phyloP scores from a whole-genome alignment of 805 yeast species.

The Candida anglica region DNA sequence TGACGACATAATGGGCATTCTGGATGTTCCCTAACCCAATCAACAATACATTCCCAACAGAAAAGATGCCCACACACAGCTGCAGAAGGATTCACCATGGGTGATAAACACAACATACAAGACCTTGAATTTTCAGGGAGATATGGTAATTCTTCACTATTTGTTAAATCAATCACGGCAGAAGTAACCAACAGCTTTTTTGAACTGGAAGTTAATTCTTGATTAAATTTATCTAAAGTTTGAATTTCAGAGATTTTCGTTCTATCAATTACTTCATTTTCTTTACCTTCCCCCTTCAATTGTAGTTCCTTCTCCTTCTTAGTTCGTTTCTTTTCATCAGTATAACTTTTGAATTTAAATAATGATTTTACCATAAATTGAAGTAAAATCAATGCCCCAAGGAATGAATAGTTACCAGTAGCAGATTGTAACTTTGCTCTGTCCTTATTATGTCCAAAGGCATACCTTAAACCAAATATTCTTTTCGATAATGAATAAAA shows the following conservation, averaged over 20 bases:
- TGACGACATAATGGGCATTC: slow-evolving; percentile 94
- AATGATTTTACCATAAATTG: slow-evolving; percentile 48
- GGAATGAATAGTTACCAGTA: slow-evolving; percentile 67
- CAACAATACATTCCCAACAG: slow-evolving; percentile 88
- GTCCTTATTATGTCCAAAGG: slow-evolving; percentile 58
- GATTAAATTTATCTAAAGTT: neutral
- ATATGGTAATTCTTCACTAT: slow-evolving; percentile 56
- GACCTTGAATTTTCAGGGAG: slow-evolving; percentile 66
- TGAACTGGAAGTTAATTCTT: neutral
- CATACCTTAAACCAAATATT: slow-evolving; percentile 76
- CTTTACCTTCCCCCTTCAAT: neutral
- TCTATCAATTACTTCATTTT: neutral
- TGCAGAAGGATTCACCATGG: slow-evolving; percentile 77
- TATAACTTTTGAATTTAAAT: slow-evolving; percentile 24
- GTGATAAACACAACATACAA: slow-evolving; percentile 81
- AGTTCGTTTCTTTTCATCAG: slow-evolving; percentile 6
- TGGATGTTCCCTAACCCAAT: slow-evolving; percentile 83
- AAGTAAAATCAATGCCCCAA: slow-evolving; percentile 59
- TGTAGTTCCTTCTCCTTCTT: too few species aligned
- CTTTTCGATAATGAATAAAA: slow-evolving; percentile 79
- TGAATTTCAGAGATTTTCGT: neutral
- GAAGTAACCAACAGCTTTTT: neutral
- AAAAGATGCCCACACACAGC: slow-evolving; percentile 90
- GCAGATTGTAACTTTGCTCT: slow-evolving; percentile 30
- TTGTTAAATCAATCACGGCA: slow-evolving; percentile 42